Evolutionary conservation across 345 rosid species (phyloP), one percentile per base, ranked within the genome.

Genomic region (Eucalyptus brandiana): DNA sequence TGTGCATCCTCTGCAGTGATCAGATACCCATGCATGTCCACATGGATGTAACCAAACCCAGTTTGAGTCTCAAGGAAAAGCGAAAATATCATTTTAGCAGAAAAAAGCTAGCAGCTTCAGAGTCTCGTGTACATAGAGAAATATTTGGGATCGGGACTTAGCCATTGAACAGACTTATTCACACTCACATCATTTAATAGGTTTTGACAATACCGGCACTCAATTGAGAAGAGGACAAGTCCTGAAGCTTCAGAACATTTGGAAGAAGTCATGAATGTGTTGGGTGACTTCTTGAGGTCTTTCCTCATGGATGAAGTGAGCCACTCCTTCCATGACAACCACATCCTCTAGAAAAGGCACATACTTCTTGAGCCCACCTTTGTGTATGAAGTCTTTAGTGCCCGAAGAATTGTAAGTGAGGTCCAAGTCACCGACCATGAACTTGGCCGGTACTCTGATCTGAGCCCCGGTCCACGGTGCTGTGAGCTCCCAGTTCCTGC

Each of bases 401-500:
- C 96, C 97, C 0, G 95, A 94, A 4, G 89, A 32, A 54, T 93
- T 91, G 88, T 97, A 97, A 4, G 93, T 92, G 89, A 93, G 56
- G 92, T 97, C 99, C 50, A 86, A 89, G 87, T 96, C 99, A 4
- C 99, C 99, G 19, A 97, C 92, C 4, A 97, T 92, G 89, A 95
- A 97, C 91, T 96, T 97, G 26, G 92, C 94, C 2, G 99, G 99
- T 45, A 95, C 97, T 67, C 83, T 40, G n/a, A 96, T 90, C 91
- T 87, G 88, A 80, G 91, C 89, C 50, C 95, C 95, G 0, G 94
- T 93, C 98, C 97, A 97, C 1, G 99, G 90, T 3, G 96, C 95
- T 11, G 94, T 94, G 34, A 95, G 93, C 90, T 96, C 97, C 97
- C 96, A 93, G 89, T 92, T 97, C 92, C 98, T 97, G 91, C 91